Base-by-base conservation (phyloP, 768 basidiomycete species). In the Phlebiopsis flavidoalba region DNA sequence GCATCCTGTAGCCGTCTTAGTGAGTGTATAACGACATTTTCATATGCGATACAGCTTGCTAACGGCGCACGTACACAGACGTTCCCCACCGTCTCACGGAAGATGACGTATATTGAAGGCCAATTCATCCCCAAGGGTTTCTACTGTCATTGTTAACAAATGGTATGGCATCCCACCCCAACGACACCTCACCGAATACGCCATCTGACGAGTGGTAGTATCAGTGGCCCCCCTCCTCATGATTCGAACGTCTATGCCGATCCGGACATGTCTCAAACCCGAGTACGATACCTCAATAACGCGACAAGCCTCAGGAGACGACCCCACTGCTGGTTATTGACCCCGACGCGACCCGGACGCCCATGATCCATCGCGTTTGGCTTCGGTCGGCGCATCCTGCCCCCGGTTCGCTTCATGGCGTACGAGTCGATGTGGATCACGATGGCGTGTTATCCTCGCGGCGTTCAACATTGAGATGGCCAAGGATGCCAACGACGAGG, bases 201-300 rank as follows among this genome's bases (percentile, higher is more conserved):
- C 67, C 71, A 73, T 15, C 85, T 85, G 59, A 87, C 88, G 0
- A 70, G 26, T n/a, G n/a, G 26, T 31, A 31, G n/a, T 31, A 31
- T 31, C n/a, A 61, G 60, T n/a, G 60, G 55, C 54, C 10, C 74
- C 86, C 50, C 73, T 79, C 5, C n/a, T n/a, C 83, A 83, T 65
- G 84, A 87, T 65, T 75, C 80, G 43, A 35, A 22, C 24, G 60
- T 65, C 6, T 77, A 74, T 59, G 59, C 66, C 6, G 62, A 75
- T 48, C 75, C 76, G 5, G 63, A 67, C 31, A 24, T 22, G 1
- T 82, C n/a, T 82, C 74, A 70, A 74, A 22, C 83, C 83, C 21
- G 81, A 83, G n/a, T n/a, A 62, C 72, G 83, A 43, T 84, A 56
- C 43, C 53, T 67, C 3, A 53, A n/a, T n/a, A 59, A 8, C 1